Conservation (phyloP, 768 basidiomycete genomes). For the Leccinum truebloodii region DNA sequence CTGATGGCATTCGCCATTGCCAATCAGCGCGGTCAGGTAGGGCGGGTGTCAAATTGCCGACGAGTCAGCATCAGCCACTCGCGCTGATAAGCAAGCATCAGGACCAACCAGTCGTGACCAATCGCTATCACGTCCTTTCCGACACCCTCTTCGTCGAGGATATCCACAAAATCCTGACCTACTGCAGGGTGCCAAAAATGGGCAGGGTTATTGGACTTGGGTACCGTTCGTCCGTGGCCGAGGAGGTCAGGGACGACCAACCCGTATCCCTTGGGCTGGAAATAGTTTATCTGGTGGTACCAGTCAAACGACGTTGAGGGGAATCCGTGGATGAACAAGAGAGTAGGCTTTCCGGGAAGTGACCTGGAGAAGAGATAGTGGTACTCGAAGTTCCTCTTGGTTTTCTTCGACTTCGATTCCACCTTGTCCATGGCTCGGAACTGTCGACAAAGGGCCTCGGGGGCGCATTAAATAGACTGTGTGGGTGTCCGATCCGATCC, state of each 20-base stretch:
- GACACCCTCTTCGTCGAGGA: constrained; percentile 39
- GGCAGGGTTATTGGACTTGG: constrained; percentile 37
- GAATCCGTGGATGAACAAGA: constrained; percentile 48
- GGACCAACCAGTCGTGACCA: constrained; percentile 42
- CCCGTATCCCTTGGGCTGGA: constrained; percentile 42
- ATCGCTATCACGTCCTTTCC: constrained; percentile 34
- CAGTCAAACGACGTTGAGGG: constrained; percentile 45
- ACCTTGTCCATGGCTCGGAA: constrained; percentile 26
- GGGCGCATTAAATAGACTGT: constrained; percentile 9
- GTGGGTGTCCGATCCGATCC: constrained; percentile 16
- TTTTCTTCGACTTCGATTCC: constrained; percentile 35
- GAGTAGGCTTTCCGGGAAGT: constrained; percentile 34
- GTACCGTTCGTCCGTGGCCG: constrained; percentile 45
- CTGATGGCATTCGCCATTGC: constrained; percentile 20
- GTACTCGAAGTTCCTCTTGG: constrained; percentile 37
- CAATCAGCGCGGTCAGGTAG: constrained; percentile 3
- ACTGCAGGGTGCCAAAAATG: constrained; percentile 31
- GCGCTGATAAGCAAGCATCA: not conserved
- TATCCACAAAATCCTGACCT: constrained; percentile 37
- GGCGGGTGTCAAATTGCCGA: not conserved
- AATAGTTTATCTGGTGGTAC: constrained; percentile 40
- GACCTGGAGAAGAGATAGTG: constrained; percentile 36
- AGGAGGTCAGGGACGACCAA: constrained; percentile 50
- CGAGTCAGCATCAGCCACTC: not conserved
- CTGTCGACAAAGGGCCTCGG: not conserved